Evolutionary conservation across 2,329 filamentous ascomycete genomes (phyloP), one percentile per base, ranked within the genome.

Genomic region (Alternaria sp.): DNA sequence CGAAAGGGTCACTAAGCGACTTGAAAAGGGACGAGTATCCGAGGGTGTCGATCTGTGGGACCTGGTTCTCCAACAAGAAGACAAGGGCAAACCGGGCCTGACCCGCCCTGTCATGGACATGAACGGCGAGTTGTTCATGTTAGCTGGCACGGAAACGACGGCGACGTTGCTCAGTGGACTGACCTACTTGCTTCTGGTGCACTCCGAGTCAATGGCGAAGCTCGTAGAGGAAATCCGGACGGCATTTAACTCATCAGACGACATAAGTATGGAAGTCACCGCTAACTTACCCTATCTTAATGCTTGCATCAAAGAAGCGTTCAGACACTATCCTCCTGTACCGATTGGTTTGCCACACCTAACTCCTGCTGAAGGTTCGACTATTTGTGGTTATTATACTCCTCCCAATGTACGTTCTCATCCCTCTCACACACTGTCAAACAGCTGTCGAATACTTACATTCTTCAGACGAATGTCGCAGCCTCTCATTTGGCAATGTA

Each of bases 241-340:
- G 8, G 60, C 64, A 4, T 74, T 73, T 64, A 49, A 6, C 15
- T 41, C 33, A n/a, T 41, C 33, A 9, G 58, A 50, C 9, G 44
- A 58, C 20, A 67, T 76, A 4, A 57, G 44, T 5, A 66, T 70
- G 21, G 69, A 73, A 1, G 69, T 77, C 0, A 76, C 80, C 14
- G 72, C 61, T 6, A 59, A 76, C 30, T 61, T 82, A 15, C 63
- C 64, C 0, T 82, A 78, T 43, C 54, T 81, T 18, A 69, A 73
- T 30, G 79, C 78, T 1, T 76, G 74, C 21, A 61, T 80, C 54
- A 46, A 60, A 1, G 81, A 83, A 56, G 51, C 58, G 1, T 54
- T 74, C 2, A 59, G 71, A 2, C 54, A 80, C 10, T 82, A 79
- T 46, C 81, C 80, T 1, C 78, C 80, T 12, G 75, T 77, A 6